Evolutionary conservation across 148 eudicot species (phyloP).

Genomic region (Persicaria maculosa): DNA sequence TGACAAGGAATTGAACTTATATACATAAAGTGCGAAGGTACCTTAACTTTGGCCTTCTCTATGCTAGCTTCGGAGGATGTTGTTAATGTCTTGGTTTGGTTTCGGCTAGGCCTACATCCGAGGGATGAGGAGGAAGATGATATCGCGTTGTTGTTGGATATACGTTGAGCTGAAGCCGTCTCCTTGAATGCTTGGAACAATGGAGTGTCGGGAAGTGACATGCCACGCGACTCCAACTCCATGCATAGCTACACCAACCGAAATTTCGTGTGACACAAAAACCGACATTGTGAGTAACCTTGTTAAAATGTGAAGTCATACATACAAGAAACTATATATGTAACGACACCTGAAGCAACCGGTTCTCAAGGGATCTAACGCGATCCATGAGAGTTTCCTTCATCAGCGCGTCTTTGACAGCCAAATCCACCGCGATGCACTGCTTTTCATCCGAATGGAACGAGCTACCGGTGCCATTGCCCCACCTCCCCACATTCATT

Average conservation of each 20-base stretch:
- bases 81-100: slow-evolving; percentile 11
- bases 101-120: slow-evolving; percentile 4
- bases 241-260: not conserved
- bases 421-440: slow-evolving; percentile 5
- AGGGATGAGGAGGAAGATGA: slow-evolving; percentile 1
- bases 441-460: not conserved
- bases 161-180: not conserved
- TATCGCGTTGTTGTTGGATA: not conserved
- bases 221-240: slow-evolving; percentile 9
- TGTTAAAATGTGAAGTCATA: not conserved
- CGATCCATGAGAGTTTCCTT: slow-evolving; percentile 1
- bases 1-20: not conserved
- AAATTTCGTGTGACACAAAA: not conserved
- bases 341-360: slow-evolving; percentile 3
- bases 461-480: not conserved
- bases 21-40: not conserved
- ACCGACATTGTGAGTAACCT: not conserved
- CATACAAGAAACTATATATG: not conserved
- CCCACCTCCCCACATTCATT: slow-evolving; percentile 2
- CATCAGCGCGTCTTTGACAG: slow-evolving; percentile 4
- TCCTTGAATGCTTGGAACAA: slow-evolving; percentile 12
- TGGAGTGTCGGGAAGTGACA: slow-evolving; percentile 10
- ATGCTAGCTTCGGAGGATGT: slow-evolving; percentile 4
- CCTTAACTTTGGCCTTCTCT: slow-evolving; percentile 9
- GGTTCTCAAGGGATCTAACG: not conserved